Evolutionary conservation across 2,329 filamentous ascomycete genomes (phyloP).

Genomic region (Colletotrichum phormii): DNA sequence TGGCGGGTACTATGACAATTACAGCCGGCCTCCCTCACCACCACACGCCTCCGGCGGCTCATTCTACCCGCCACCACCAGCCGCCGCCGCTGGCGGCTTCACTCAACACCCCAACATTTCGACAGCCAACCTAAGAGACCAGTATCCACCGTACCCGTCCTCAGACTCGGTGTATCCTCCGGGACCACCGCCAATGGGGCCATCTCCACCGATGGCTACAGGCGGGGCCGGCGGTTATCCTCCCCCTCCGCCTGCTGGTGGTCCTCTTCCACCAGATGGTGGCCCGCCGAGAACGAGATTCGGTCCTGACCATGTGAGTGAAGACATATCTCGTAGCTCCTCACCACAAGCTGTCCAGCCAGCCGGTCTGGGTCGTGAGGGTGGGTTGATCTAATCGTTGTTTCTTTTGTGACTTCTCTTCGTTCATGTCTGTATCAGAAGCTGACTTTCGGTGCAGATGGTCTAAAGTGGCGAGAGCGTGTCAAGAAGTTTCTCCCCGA

Average conservation of each 20-base stretch:
- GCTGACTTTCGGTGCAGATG: constrained; percentile 42
- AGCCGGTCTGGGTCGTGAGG: constrained; percentile 36
- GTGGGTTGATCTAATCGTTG: constrained; percentile 39
- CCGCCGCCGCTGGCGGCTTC: constrained; percentile 42
- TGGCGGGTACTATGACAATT: constrained; percentile 50
- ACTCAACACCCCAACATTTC: constrained; percentile 51
- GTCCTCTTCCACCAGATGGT: constrained; percentile 36
- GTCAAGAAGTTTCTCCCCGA: constrained; percentile 20
- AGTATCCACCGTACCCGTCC: constrained; percentile 52
- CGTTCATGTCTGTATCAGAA: not conserved
- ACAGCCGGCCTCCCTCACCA: constrained; percentile 56
- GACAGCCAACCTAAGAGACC: constrained; percentile 47
- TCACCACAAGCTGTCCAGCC: constrained; percentile 35
- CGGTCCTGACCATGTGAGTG: constrained; percentile 59
- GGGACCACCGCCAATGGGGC: constrained; percentile 47
- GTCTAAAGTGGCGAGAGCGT: constrained; percentile 41
- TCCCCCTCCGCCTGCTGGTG: constrained; percentile 43
- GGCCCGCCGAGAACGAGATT: constrained; percentile 40
- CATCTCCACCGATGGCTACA: constrained; percentile 40
- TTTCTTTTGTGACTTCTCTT: constrained; percentile 21
- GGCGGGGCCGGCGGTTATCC: constrained; percentile 41
- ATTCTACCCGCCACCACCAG: constrained; percentile 55
- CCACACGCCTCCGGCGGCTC: constrained; percentile 64
- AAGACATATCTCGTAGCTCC: constrained; percentile 42
- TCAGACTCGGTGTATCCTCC: constrained; percentile 53